Evolutionary conservation across 2,329 filamentous ascomycete genomes (phyloP), one percentile per base, ranked within the genome.

Genomic region (Westerdykella ornata): DNA sequence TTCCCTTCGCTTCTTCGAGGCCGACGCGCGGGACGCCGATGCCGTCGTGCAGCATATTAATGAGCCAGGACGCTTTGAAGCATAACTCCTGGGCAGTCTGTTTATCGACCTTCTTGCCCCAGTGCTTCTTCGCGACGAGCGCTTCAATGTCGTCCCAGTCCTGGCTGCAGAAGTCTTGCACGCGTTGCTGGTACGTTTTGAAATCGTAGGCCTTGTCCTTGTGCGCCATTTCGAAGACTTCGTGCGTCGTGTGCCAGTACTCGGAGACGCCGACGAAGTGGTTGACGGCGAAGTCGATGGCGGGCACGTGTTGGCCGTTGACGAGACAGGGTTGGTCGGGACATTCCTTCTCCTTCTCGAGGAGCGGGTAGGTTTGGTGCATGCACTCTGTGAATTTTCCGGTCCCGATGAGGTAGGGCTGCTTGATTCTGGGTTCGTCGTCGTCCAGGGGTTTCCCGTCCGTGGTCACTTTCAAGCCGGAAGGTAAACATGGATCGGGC

Each of bases 171-270:
- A 94, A 97, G 5, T 86, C 78, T 46, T 82, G 76, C 4, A 97
- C 92, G 28, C 84, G 80, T 48, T 83, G 74, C 60, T 97, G 89
- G 56, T 97, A 98, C 0, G 85, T 88, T 46, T 82, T 78, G 52
- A 95, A 86, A 57, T 97, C 88, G 63, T 97, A 98, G 0, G 85
- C 80, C 51, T 86, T 83, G 52, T 81, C 77, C 19, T 85, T 83
- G 49, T 86, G 81, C 3, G 80, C 81, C 72, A 80, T 78, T 45
- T 84, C 78, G 51, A 98, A 97, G 2, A 97, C 83, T 41, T 92
- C 88, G 56, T 98, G 92, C 0, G 92, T 98, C 0, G 90, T 94
- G 65, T 98, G 92, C 90, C 92, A 98, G 67, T 94, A 98, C 62
- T 98, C 92, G 1, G 90, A 97, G 3, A 98, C 90, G 9, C 92